These are phyloP conservation scores for Rubroboletus satanas DNA, from an alignment of 768 basidiomycete genomes.

Conservation along the genomic window DNA sequence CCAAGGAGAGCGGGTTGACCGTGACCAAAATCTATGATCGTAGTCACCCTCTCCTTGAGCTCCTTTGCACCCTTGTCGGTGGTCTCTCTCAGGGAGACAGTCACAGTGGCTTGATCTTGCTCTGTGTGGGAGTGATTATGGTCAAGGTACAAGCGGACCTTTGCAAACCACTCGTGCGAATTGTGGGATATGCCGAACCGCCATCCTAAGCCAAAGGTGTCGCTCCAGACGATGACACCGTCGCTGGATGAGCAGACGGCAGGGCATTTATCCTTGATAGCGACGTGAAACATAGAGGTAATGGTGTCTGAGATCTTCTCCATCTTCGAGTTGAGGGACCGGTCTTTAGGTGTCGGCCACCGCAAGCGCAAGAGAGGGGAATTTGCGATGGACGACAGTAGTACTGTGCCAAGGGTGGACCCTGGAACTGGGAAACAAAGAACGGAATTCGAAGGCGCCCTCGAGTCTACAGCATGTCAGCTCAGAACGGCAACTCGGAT, in stretches of 20 bases:
- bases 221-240: constrained; percentile 19
- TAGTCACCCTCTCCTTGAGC: constrained; percentile 11
- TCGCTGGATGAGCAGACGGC: constrained; percentile 7
- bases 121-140: constrained; percentile 23
- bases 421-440: background rate
- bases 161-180: constrained; percentile 20
- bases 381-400: background rate
- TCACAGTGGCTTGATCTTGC: constrained; percentile 16
- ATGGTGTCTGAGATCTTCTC: constrained; percentile 25
- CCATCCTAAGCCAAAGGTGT: constrained; percentile 28
- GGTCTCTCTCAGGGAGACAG: constrained; percentile 9
- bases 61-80: background rate
- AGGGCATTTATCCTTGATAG: constrained; percentile 20
- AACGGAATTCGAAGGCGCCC: background rate
- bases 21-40: constrained; percentile 26
- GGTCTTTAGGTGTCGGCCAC: background rate
- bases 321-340: constrained; percentile 4
- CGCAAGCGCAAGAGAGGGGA: background rate
- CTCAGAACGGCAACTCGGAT: background rate
- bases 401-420: background rate
- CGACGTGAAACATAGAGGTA: constrained; percentile 24
- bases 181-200: constrained; percentile 25
- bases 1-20: constrained; percentile 24
- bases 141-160: constrained; percentile 26
- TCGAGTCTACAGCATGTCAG: constrained; percentile 3